Base-by-base conservation (phyloP, 305 asterid genomes). In the Fraxinus sp. region DNA sequence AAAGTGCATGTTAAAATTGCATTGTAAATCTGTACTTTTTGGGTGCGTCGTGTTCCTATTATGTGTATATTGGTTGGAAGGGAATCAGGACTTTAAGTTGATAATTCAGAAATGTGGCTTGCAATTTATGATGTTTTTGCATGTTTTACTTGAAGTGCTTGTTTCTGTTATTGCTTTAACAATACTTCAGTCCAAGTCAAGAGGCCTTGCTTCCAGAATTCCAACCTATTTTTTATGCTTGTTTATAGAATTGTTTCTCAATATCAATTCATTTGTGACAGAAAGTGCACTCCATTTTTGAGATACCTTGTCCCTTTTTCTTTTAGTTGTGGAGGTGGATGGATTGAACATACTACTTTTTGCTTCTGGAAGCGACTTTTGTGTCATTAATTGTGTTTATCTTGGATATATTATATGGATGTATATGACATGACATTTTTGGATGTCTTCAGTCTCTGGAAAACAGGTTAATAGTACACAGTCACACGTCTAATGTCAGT, bases 401-500 rank as follows among this genome's bases (percentile, higher is more conserved):
- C 78, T 74, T 68, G 44, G 52, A 79, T 59, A 24, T 11, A 44
- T 24, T 9, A 7, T 30, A 26, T 68, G 74, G 74, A 52, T 76
- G 14, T 11, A 24, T 36, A 30, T n/a, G 39, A 44, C 30, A 76
- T 68, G 33, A 57, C 28, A 24, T 36, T 52, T 71, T 57, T 83
- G 78, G 68, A 62, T 81, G 76, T 66, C 44, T 82, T 52, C 78
- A 74, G 70, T 28, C 35, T 82, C 57, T 62, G 26, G 71, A 55
- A 57, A 64, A 52, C 44, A 3, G 76, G 70, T 7, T 44, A 55
- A 70, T 57, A 39, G 28, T 83, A 41, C 46, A 18, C 76, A 26
- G 72, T 73, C 66, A 73, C 76, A 82, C 78, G 37, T 80, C 82
- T 85, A 78, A 80, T 82, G 41, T 59, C 78, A 79, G 74, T 83